A percentile compares a stretch with the other conserved stretches of the same genome.
Evolutionary conservation across 176 grass and related monocot genomes (phyloP).

Genomic region (Secale cereale): DNA sequence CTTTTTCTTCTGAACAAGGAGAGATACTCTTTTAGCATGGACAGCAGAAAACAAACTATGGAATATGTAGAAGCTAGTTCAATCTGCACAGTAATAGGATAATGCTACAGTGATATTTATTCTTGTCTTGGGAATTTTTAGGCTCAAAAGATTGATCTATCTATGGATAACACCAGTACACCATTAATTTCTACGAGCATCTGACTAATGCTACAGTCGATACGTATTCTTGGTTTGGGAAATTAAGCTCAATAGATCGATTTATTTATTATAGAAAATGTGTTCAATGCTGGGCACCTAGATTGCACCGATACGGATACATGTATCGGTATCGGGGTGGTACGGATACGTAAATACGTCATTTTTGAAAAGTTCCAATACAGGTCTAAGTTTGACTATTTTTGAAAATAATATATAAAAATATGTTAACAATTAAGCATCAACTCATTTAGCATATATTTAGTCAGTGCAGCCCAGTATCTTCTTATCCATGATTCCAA

Average conservation of each 20-base stretch:
- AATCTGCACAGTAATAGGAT: background rate
- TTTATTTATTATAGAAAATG: background rate
- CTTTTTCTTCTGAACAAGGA: conserved; percentile 72
- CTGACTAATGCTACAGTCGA: background rate
- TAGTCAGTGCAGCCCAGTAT: too few species aligned
- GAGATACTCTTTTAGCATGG: conserved; percentile 1
- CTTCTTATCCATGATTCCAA: too few species aligned
- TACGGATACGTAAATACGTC: too few species aligned
- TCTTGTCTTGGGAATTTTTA: too few species aligned
- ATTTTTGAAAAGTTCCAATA: too few species aligned
- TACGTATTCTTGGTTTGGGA: background rate
- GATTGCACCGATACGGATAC: too few species aligned
- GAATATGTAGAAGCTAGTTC: background rate
- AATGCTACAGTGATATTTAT: background rate
- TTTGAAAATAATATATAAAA: too few species aligned
- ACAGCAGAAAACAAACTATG: background rate
- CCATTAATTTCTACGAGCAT: background rate
- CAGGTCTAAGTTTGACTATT: too few species aligned
- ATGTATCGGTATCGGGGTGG: too few species aligned
- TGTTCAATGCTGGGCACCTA: background rate
- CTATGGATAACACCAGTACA: background rate
- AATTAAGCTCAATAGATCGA: background rate
- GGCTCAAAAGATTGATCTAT: background rate
- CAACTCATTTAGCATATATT: too few species aligned
- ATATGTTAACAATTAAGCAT: too few species aligned